A percentile compares a stretch with the other conserved stretches of the same genome.
Conservation (phyloP, 768 basidiomycete genomes). For the Cystofilobasidium ferigula region DNA sequence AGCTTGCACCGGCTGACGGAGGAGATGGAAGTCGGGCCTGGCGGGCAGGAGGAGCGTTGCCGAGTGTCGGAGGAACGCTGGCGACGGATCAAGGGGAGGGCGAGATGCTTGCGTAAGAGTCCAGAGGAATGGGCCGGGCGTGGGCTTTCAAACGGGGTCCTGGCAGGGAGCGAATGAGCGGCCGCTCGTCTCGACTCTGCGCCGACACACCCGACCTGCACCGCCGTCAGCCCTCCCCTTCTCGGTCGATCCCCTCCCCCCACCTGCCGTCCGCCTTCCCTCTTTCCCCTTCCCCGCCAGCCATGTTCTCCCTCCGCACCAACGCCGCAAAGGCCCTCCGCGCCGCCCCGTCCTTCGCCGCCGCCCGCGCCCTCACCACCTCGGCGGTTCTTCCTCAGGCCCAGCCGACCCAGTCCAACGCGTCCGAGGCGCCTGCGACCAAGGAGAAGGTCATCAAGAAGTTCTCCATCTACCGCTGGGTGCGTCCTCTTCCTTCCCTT, state of each 20-base stretch:
- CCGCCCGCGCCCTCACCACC: conserved; percentile 27
- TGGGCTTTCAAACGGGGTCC: no score
- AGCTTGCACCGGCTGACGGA: no score
- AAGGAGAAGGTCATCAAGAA: conserved; percentile 52
- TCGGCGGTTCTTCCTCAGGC: conserved; percentile 27
- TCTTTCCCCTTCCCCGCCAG: conserved; percentile 1
- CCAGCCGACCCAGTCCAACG: conserved; percentile 28
- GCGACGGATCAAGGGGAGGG: no score
- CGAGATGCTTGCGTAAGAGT: no score
- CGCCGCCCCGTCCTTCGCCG: conserved; percentile 12
- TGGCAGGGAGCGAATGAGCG: no score
- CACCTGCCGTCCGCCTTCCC: conserved; percentile 22
- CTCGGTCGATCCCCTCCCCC: conserved; percentile 22
- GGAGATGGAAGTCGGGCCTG: no score
- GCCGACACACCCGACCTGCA: no score
- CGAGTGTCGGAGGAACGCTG: no score
- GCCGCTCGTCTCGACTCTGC: no score
- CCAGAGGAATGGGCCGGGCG: no score
- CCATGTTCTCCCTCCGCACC: conserved; percentile 20
- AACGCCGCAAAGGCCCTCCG: conserved; percentile 12
- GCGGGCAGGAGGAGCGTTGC: no score
- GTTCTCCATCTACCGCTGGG: conserved; percentile 99
- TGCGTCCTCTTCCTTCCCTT: conserved; percentile 38
- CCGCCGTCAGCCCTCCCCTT: background rate
- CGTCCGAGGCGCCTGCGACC: conserved; percentile 28